Base-by-base conservation (phyloP, 1,284 basidiomycete genomes). In the Boletus subluridellus region DNA sequence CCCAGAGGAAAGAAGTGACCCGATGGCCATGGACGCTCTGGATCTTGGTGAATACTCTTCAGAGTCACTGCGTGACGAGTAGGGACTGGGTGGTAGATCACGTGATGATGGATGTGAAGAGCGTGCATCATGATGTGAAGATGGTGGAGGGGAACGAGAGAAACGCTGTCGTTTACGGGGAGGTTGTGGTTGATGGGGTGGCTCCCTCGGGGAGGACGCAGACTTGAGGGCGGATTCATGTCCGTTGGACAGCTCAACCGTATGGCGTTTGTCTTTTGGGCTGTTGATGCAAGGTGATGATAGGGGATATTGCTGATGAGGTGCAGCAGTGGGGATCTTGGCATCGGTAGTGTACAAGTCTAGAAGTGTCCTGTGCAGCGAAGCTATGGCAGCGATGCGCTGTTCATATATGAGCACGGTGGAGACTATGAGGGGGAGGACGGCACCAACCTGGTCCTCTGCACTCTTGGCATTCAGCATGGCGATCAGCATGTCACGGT, bases 381-480 rank as follows among this genome's bases (percentile, higher is more conserved):
- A 81, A 5, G 84, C 83, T 47, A 86, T 67, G 45, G 88, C 83
- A 14, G 89, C 86, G 49, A 89, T 74, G 53, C 89, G 84, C 87
- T 90, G 68, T 59, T 55, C 38, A 15, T 28, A 55, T 41, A 30
- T 59, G 57, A 65, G 60, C 54, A 62, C 46, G 55, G 53, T 61
- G 32, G 28, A n/a, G 53, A 48, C 1, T 24, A 55, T 49, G 48
- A 46, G 57, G 46, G 30, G 57, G 48, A 55, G 32, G 50, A 46
- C 28, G 54, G 44, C 42, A 72, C 79, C 57, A 48, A 87, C 87
- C 83, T 94, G 89, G 72, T 95, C 93, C 72, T 95, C 93, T 28
- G 92, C 87, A 60, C 86, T 84, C 77, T 95, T 95, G 71, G 93
- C 92, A 62, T 88, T 91, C 54, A 95, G 79, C 81, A 95, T 90